Percentiles rank a stretch among this genome's conserved stretches.
phyloP scores from a whole-genome alignment of 2,329 filamentous ascomycete species.

The Colletotrichum abscissum region DNA sequence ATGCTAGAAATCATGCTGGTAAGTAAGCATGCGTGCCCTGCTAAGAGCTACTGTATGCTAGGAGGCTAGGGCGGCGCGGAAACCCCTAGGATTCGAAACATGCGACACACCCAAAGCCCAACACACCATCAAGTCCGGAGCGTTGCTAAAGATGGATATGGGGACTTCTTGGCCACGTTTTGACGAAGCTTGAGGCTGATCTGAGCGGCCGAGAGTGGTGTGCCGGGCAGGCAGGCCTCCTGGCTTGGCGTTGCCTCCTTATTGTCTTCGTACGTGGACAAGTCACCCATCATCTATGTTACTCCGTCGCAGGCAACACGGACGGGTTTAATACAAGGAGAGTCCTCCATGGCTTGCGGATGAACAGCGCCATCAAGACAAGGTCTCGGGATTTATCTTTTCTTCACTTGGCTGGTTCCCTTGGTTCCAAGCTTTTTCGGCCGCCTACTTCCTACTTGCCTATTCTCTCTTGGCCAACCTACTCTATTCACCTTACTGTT shows the following conservation, averaged over 20 bases:
- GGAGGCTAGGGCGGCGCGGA: conserved; percentile 14
- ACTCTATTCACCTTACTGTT: neutral
- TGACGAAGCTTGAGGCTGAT: conserved; percentile 31
- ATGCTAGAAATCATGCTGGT: neutral
- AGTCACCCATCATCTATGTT: no score
- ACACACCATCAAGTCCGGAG: neutral
- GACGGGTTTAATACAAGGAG: neutral
- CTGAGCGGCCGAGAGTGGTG: conserved; percentile 27
- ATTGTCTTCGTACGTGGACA: neutral
- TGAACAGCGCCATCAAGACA: neutral
- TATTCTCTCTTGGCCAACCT: neutral
- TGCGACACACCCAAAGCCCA: conserved; percentile 19
- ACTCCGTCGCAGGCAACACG: neutral
- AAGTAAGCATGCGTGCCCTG: neutral
- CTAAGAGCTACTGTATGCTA: neutral
- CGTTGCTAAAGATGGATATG: conserved; percentile 34
- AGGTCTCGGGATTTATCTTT: neutral
- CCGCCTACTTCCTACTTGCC: neutral
- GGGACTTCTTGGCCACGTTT: conserved; percentile 34
- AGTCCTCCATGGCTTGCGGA: neutral
- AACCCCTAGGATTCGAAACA: conserved; percentile 34
- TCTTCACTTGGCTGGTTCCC: neutral
- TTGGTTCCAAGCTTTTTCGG: neutral
- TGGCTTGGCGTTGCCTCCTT: conserved; percentile 24
- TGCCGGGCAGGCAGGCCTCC: conserved; percentile 19